A percentile compares a stretch with the other conserved stretches of the same genome.
phyloP scores from a whole-genome alignment of 805 yeast species.

The Pichia pseudocactophila region DNA sequence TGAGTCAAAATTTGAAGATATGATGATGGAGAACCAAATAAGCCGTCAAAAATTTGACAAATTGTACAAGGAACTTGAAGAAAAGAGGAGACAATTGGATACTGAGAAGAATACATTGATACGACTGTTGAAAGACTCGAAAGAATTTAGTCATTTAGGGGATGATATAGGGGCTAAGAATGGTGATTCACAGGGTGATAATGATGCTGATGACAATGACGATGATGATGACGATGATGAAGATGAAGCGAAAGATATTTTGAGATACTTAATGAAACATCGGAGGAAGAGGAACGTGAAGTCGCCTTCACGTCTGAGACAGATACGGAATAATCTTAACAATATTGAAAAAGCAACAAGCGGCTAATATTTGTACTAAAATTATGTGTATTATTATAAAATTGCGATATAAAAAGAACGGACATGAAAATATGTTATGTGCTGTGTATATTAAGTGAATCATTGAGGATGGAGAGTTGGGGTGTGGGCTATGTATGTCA shows the following conservation, averaged over 20 bases:
- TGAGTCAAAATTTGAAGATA: constrained; percentile 59
- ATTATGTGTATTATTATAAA: background rate
- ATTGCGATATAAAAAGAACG: too few species aligned
- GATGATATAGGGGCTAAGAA: background rate
- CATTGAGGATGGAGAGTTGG: background rate
- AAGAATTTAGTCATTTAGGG: background rate
- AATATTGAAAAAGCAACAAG: constrained; percentile 3
- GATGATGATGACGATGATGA: constrained; percentile 5
- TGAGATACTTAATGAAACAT: constrained; percentile 3
- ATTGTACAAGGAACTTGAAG: constrained; percentile 19
- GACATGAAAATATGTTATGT: too few species aligned
- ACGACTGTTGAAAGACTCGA: constrained; percentile 12
- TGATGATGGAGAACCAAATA: constrained; percentile 40
- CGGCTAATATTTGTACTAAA: background rate
- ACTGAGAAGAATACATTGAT: constrained; percentile 21
- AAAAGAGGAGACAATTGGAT: constrained; percentile 21
- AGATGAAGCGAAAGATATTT: constrained; percentile 9
- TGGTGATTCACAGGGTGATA: background rate
- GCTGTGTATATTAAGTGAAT: too few species aligned
- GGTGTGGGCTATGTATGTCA: background rate
- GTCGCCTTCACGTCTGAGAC: background rate
- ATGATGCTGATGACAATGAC: background rate
- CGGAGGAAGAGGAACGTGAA: background rate
- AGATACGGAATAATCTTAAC: constrained; percentile 3
- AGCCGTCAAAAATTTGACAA: constrained; percentile 20